Evolutionary conservation across 2,329 filamentous ascomycete genomes (phyloP), one percentile per base, ranked within the genome.

Genomic region (Cercospora sp.): DNA sequence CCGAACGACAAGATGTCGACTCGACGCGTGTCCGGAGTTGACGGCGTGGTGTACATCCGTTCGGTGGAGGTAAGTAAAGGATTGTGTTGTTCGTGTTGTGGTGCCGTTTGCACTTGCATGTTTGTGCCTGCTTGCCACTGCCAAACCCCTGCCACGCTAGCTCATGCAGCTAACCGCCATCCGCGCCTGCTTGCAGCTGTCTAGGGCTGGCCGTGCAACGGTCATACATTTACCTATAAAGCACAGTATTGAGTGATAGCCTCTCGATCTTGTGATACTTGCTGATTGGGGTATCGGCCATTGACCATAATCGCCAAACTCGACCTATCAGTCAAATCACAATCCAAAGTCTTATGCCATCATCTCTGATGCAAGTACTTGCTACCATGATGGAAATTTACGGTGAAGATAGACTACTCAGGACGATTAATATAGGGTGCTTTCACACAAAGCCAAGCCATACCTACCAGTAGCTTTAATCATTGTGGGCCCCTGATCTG

Each of bases 101-200:
- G 55, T 34, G 55, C 10, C 51, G 60, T 62, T 51, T 62, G 60
- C 60, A 51, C 26, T 30, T 45, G 60, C 24, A 10, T 13, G 60
- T 62, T 62, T 62, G 60, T 49, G 40, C 21, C 13, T 8, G 60
- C 28, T 62, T 62, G 60, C 43, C 40, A 62, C 40, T 34, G 30
- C n/a, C 30, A 34, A 13, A 55, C n/a, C 49, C 58, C 24, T 28
- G 60, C 60, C n/a, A 1, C 60, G 32, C 28, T 32, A 34, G 12
- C n/a, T 18, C n/a, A 45, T 62, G 60, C 60, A 62, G 60, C 34
- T 28, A 28, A 12, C 60, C 40, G 26, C 13, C 6, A 21, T 26
- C 43, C 24, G n/a, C 26, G 28, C 26, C 26, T 49, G 40, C 21
- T 61, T 61, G 30, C 57, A 55, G 49, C 49, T 16, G 12, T 55